Conservation (phyloP, 208 protist species). For the Trypanosoma mega region DNA sequence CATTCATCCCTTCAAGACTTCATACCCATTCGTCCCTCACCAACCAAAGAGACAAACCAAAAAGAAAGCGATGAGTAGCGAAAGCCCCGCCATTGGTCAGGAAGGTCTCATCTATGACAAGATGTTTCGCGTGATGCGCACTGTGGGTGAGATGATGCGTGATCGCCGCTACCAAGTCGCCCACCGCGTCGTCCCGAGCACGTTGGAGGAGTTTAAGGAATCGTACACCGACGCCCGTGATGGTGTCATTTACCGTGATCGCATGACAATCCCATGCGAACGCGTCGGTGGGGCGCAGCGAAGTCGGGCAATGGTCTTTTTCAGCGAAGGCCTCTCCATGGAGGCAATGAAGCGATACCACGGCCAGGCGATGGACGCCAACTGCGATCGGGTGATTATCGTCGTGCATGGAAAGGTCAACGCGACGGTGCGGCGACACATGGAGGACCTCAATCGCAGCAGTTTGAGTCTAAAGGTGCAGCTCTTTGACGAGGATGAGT, state of each 20-base stretch:
- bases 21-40: no score
- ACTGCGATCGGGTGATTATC: conserved; percentile 68
- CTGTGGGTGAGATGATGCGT: conserved; percentile 83
- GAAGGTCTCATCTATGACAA: conserved; percentile 70
- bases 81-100: conserved; percentile 59
- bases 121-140: conserved; percentile 78
- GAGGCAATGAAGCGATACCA: conserved; percentile 63
- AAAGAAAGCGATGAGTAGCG: conserved; percentile 12
- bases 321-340: conserved; percentile 59
- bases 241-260: conserved; percentile 65
- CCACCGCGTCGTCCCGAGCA: conserved; percentile 39
- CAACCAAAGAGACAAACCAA: no score
- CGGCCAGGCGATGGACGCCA: conserved; percentile 35
- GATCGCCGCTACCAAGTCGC: conserved; percentile 80
- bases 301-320: conserved; percentile 72
- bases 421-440: conserved; percentile 65
- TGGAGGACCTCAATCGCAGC: conserved; percentile 71
- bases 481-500: conserved; percentile 94
- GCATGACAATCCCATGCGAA: conserved; percentile 83
- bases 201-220: conserved; percentile 65
- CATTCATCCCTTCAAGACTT: no score
- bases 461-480: conserved; percentile 81
- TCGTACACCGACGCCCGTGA: conserved; percentile 40
- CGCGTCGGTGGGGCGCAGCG: conserved; percentile 38
- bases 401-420: conserved; percentile 59